Evolutionary conservation across 2,329 filamentous ascomycete genomes (phyloP), one percentile per base, ranked within the genome.

Genomic region (Pseudogymnoascus sp.): DNA sequence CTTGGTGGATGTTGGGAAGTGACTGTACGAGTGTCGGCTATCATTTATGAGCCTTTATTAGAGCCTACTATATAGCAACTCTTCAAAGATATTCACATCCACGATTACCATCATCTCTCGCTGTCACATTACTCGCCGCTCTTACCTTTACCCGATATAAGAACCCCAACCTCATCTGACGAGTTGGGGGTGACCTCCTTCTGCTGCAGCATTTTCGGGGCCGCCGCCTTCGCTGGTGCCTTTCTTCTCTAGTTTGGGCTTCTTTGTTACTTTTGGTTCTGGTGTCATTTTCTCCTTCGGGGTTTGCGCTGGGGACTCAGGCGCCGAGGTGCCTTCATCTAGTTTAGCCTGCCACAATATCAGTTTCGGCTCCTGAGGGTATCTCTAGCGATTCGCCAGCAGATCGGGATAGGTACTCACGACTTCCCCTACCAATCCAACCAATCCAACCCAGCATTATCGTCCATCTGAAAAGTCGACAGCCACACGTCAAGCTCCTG

Each of bases 401-500:
- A 11, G 36, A 36, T 16, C n/a, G 16, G 8, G 14, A 39, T 65
- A 28, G 14, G 23, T 54, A 77, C 82, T 67, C 77, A 87, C 85
- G n/a, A 82, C 79, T 25, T 51, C 21, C 19, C 13, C 25, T 54
- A 73, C 68, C 69, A 72, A 62, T 72, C 68, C 36, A 73, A 31
- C 71, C 70, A 73, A 64, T 73, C 70, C 37, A 73, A 65, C 2
- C 66, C 70, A 21, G 66, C 63, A n/a, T 66, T 67, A 23, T 72
- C 71, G 39, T 70, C 67, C 45, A 70, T 67, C 60, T 69, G 68
- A 19, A 72, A 67, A 25, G 66, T 65, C 1, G 66, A 64, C 21
- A 69, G 41, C 54, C 63, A 69, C 10, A 41, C 70, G 7, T 85
- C 82, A 66, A 88, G 83, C 14, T 82, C 81, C 25, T 85, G 82